Percentiles rank a stretch among this genome's conserved stretches.
phyloP scores from a whole-genome alignment of 768 basidiomycete genomes.

The Tubosaeta sp. region DNA sequence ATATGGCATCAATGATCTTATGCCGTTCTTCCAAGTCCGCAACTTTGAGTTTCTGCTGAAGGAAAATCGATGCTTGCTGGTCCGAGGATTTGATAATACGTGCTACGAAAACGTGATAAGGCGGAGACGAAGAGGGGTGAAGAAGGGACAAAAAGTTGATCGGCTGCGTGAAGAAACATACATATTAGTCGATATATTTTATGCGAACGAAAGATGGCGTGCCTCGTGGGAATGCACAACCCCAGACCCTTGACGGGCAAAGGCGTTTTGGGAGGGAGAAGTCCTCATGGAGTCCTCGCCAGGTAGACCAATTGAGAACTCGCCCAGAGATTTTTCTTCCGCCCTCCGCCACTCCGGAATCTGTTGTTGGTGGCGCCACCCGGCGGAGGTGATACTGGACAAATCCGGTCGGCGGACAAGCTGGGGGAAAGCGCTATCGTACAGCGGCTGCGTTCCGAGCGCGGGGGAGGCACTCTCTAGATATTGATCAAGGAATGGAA shows the following conservation, averaged over 20 bases:
- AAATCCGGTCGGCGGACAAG: conserved; percentile 18
- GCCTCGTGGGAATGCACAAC: conserved; percentile 49
- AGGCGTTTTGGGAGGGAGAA: conserved; percentile 25
- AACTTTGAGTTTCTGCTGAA: conserved; percentile 88
- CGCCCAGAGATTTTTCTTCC: conserved; percentile 26
- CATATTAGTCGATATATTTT: conserved; percentile 11
- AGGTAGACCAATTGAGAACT: conserved; percentile 21
- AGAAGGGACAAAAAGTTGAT: conserved; percentile 86
- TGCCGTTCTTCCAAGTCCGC: conserved; percentile 72
- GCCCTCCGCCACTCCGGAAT: conserved; percentile 42
- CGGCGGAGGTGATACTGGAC: conserved; percentile 7
- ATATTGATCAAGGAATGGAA: conserved; percentile 53
- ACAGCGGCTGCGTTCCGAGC: conserved; percentile 34
- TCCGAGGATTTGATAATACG: conserved; percentile 88
- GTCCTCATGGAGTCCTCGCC: conserved; percentile 28
- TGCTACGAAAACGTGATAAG: conserved; percentile 75
- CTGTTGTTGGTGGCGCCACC: conserved; percentile 28
- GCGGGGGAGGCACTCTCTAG: conserved; percentile 39
- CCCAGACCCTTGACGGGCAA: conserved; percentile 25
- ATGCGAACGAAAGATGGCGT: conserved; percentile 16
- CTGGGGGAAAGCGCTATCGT: conserved; percentile 30
- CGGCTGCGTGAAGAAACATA: conserved; percentile 45
- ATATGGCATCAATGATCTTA: conserved; percentile 86
- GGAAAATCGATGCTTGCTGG: conserved; percentile 86
- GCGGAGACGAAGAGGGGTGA: conserved; percentile 81